These are phyloP conservation scores for Trypanosoma conorhini DNA, from an alignment of 208 protist genomes.

Conservation along the genomic window DNA sequence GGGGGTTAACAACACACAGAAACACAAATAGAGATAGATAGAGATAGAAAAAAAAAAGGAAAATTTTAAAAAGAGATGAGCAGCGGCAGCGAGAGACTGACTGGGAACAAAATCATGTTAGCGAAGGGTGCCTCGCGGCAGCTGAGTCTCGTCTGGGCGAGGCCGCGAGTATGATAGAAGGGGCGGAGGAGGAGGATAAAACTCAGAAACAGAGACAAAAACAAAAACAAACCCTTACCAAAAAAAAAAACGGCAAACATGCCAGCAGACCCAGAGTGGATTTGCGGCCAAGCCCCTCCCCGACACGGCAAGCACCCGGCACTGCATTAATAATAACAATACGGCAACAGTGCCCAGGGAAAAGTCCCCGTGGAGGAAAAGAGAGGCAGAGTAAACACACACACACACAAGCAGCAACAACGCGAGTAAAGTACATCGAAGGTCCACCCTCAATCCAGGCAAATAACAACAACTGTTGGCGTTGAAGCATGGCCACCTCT, in stretches of 20 bases:
- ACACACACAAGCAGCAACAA: neutral
- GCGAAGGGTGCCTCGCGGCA: no score
- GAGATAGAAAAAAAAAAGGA: neutral
- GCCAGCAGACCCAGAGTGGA: no score
- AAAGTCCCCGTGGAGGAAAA: neutral
- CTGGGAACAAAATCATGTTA: no score
- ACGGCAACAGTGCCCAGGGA: neutral
- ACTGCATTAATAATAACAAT: neutral
- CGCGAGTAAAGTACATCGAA: neutral
- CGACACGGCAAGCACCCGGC: neutral
- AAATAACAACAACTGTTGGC: neutral
- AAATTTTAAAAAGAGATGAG: neutral
- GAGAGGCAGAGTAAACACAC: neutral
- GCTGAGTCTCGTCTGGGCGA: no score
- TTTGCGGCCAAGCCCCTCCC: no score
- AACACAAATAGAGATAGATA: neutral
- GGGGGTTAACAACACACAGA: neutral
- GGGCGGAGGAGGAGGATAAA: neutral
- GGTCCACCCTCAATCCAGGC: neutral
- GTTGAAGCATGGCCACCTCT: neutral
- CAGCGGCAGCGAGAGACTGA: no score
- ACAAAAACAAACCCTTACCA: slow-evolving; percentile 1
- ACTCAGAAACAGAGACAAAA: no score
- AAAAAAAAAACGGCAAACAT: slow-evolving; percentile 19
- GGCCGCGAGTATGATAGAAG: no score